These are phyloP conservation scores for Hebeloma cylindrosporum DNA, from an alignment of 768 basidiomycete species.

Conservation along the genomic window DNA sequence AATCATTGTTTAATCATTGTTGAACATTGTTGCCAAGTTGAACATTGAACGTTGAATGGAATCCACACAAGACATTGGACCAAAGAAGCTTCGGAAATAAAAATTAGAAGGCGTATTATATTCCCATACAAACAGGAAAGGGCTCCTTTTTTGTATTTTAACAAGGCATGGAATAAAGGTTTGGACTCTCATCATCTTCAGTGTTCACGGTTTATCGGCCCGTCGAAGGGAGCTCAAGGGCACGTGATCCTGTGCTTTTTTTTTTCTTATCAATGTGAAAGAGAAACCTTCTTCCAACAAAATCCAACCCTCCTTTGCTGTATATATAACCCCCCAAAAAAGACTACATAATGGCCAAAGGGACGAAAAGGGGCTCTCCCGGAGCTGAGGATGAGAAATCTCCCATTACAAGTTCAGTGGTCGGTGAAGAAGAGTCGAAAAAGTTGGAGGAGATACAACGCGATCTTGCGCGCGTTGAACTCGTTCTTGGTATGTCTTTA, in stretches of 20 bases:
- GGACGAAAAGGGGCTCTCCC: slow-evolving; percentile 78
- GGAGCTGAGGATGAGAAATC: slow-evolving; percentile 75
- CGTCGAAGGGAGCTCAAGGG: no score
- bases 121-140: no score
- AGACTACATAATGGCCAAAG: slow-evolving; percentile 39
- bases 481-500: slow-evolving; percentile 61
- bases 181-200: no score
- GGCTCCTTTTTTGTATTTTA: no score
- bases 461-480: slow-evolving; percentile 68
- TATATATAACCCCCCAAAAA: neutral
- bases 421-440: slow-evolving; percentile 70
- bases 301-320: neutral
- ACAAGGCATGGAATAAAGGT: no score
- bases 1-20: neutral
- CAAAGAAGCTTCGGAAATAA: neutral
- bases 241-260: slow-evolving; percentile 7
- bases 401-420: slow-evolving; percentile 63
- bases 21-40: neutral
- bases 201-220: no score
- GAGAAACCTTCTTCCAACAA: neutral
- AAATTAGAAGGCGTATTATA: neutral
- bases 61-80: neutral
- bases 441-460: slow-evolving; percentile 67
- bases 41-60: no score
- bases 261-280: slow-evolving; percentile 7